Percentiles rank a stretch among this genome's conserved stretches.
phyloP scores from a whole-genome alignment of 768 basidiomycete species.

The Lentinus tigrinus region DNA sequence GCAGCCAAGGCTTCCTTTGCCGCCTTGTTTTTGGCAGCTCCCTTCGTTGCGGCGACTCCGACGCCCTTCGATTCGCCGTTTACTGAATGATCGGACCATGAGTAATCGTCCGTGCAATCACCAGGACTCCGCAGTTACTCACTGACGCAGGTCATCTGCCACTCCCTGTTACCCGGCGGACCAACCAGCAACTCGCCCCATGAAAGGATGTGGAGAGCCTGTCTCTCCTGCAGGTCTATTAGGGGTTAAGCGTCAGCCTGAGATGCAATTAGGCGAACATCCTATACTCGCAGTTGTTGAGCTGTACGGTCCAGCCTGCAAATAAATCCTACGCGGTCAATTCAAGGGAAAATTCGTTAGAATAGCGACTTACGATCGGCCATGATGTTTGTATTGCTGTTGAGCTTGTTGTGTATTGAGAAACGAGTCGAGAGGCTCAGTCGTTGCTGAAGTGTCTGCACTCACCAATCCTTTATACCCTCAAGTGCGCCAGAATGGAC shows the following conservation, averaged over 20 bases:
- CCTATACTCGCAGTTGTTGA: conserved; percentile 47
- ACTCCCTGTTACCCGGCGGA: conserved; percentile 39
- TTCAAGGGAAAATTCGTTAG: no score
- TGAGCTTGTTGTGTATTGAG: not conserved
- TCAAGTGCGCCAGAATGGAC: not conserved
- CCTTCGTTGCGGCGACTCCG: conserved; percentile 43
- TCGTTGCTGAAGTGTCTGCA: not conserved
- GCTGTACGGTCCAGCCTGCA: conserved; percentile 31
- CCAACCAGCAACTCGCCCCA: conserved; percentile 44
- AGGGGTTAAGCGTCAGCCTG: not conserved
- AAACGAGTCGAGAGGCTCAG: not conserved
- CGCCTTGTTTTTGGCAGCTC: conserved; percentile 34
- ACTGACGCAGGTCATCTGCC: conserved; percentile 63
- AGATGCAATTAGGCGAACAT: not conserved
- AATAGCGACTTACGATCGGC: not conserved
- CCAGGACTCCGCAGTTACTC: conserved; percentile 18
- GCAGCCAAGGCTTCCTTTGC: conserved; percentile 26
- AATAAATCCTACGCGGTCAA: not conserved
- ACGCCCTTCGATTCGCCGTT: conserved; percentile 46
- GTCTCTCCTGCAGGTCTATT: conserved; percentile 38
- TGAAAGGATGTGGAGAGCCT: conserved; percentile 33
- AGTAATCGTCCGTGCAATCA: not conserved
- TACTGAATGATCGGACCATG: conserved; percentile 35
- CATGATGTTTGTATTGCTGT: not conserved
- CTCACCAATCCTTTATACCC: not conserved